Conservation (phyloP, 139 green algal species). For the Auxenochlorella pyrenoidosa region DNA sequence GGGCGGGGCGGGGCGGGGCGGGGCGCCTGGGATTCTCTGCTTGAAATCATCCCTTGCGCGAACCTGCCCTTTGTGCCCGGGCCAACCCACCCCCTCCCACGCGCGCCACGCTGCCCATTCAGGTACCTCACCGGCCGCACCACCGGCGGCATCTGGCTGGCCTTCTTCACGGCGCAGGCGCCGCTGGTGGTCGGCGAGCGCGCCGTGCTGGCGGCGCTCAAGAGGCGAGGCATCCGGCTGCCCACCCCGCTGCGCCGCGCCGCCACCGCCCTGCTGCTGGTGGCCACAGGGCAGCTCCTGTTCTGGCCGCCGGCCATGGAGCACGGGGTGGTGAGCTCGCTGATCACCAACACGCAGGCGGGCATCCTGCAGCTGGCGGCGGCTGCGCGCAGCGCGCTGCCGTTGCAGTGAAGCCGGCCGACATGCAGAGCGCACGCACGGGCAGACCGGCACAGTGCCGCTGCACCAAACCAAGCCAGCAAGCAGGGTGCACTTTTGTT, state of each 20-base stretch:
- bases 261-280: neutral
- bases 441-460: too few relatives aligned
- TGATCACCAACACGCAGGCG: neutral
- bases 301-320: neutral
- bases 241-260: slow-evolving; percentile 13
- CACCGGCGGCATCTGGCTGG: slow-evolving; percentile 28
- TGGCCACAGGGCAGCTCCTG: slow-evolving; percentile 1
- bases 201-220: slow-evolving; percentile 7
- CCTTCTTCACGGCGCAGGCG: slow-evolving; percentile 34
- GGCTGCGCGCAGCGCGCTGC: neutral
- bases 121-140: slow-evolving; percentile 37
- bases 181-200: slow-evolving; percentile 7
- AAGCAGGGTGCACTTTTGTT: too few relatives aligned
- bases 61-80: neutral
- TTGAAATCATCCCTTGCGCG: too few relatives aligned
- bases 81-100: neutral
- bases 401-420: too few relatives aligned
- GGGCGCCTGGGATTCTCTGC: too few relatives aligned
- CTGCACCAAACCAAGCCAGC: too few relatives aligned
- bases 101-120: neutral
- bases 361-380: neutral
- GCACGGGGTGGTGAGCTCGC: neutral
- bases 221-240: neutral
- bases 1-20: too few relatives aligned
- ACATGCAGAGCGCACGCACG: too few relatives aligned